phyloP scores from a whole-genome alignment of 108 stramenopile genomes.

The Nitzschia palea region DNA sequence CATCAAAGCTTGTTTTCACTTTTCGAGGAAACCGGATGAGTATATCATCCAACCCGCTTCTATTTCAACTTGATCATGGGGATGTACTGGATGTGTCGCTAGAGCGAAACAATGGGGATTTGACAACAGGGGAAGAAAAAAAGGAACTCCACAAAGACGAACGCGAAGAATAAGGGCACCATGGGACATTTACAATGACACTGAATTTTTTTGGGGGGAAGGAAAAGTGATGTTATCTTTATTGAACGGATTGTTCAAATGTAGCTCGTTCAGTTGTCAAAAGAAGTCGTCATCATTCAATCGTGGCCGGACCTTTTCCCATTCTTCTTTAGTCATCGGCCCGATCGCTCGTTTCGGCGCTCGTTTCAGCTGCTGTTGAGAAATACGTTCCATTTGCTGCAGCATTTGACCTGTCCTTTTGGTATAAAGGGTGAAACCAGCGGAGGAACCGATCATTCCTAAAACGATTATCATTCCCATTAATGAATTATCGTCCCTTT shows the following conservation, averaged over 20 bases:
- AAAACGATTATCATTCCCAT: conserved; percentile 38
- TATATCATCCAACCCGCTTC: neutral
- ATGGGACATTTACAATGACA: no score
- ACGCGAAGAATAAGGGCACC: no score
- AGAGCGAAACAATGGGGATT: no score
- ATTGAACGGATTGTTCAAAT: no score
- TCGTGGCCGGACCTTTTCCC: conserved; percentile 62
- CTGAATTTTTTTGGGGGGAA: no score
- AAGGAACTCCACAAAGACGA: no score
- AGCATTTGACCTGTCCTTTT: conserved; percentile 61
- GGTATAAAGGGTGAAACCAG: conserved; percentile 75
- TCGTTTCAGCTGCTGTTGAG: conserved; percentile 37
- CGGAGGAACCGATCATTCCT: conserved; percentile 56
- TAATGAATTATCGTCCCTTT: no score
- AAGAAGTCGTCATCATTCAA: conserved; percentile 66
- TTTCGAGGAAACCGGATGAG: neutral
- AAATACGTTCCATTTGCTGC: conserved; percentile 49
- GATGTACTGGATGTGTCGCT: neutral
- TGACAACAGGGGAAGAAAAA: no score
- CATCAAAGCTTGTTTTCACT: neutral
- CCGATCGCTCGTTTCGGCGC: conserved; percentile 54
- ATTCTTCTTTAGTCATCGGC: conserved; percentile 63
- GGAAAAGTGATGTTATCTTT: no score
- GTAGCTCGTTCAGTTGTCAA: no score
- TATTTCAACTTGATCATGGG: neutral